Evolutionary conservation across 345 rosid species (phyloP).

Genomic region (Pugionium cornutum): DNA sequence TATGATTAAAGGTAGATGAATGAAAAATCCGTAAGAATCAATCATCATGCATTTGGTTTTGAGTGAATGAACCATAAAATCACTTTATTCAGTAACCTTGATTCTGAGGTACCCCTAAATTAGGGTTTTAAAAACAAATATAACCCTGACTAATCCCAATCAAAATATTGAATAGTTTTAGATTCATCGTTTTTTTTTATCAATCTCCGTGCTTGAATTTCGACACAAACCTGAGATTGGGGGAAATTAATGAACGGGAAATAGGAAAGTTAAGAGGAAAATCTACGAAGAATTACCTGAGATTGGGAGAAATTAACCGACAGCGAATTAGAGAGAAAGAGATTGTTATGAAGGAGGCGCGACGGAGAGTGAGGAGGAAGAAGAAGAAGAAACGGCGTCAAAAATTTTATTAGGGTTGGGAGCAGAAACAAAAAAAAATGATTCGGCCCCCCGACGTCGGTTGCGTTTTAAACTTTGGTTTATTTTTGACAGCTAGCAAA

Average conservation of each 20-base stretch:
- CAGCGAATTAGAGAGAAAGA: slow-evolving; percentile 3
- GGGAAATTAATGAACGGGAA: slow-evolving; percentile 6
- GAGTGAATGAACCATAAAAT: neutral
- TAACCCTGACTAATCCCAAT: neutral
- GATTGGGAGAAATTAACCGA: neutral
- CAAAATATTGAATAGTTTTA: neutral
- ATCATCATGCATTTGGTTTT: neutral
- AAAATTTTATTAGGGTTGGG: slow-evolving; percentile 29
- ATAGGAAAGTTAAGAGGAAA: neutral
- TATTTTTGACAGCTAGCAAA: neutral
- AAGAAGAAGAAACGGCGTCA: slow-evolving; percentile 18
- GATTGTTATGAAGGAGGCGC: slow-evolving; percentile 15
- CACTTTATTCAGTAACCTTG: neutral
- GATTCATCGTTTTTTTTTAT: neutral
- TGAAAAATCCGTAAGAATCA: neutral
- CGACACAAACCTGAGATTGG: neutral
- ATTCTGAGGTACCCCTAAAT: neutral
- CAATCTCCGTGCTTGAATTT: neutral
- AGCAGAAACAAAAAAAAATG: neutral
- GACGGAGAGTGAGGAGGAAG: slow-evolving; percentile 9
- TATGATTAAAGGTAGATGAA: neutral
- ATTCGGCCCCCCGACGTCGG: too few species aligned
- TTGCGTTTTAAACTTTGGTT: neutral
- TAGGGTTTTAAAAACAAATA: slow-evolving; percentile 11
- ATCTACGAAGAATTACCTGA: slow-evolving; percentile 25